phyloP scores from a whole-genome alignment of 371 early-diverging fungal species.

The Rhizopus sp. region DNA sequence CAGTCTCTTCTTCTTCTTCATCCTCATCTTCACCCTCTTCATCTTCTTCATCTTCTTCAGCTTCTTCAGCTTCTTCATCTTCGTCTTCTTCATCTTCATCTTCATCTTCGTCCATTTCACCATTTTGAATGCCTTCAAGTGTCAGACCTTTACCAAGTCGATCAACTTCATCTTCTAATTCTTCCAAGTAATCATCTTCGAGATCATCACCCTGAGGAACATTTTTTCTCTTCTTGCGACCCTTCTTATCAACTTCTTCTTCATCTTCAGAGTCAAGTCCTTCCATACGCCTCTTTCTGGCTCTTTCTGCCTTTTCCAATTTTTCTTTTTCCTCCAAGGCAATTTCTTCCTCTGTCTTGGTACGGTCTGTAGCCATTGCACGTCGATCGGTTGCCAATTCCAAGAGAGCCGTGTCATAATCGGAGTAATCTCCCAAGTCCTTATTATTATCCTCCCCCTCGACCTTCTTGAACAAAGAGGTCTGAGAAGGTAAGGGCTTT shows the following conservation, averaged over 20 bases:
- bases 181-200: constrained; percentile 71
- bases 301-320: constrained; percentile 84
- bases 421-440: constrained; percentile 43
- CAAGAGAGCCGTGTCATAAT: constrained; percentile 82
- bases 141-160: constrained; percentile 50
- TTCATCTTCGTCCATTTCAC: constrained; percentile 32
- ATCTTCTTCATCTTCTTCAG: constrained; percentile 45
- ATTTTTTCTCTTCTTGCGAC: constrained; percentile 46
- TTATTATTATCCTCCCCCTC: constrained; percentile 25
- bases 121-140: constrained; percentile 52
- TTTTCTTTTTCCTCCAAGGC: constrained; percentile 82
- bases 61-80: constrained; percentile 40
- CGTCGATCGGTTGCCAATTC: constrained; percentile 82
- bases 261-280: constrained; percentile 74
- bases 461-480: constrained; percentile 36
- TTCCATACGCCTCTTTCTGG: constrained; percentile 87
- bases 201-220: constrained; percentile 83
- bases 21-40: constrained; percentile 55
- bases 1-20: constrained; percentile 43
- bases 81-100: constrained; percentile 36
- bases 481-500: constrained; percentile 50
- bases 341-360: constrained; percentile 93
- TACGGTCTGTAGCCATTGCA: constrained; percentile 86
- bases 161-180: constrained; percentile 43
- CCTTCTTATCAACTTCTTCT: constrained; percentile 54